Base-by-base conservation (phyloP, 2,329 filamentous ascomycete genomes). In the Aspergillus ruber region DNA sequence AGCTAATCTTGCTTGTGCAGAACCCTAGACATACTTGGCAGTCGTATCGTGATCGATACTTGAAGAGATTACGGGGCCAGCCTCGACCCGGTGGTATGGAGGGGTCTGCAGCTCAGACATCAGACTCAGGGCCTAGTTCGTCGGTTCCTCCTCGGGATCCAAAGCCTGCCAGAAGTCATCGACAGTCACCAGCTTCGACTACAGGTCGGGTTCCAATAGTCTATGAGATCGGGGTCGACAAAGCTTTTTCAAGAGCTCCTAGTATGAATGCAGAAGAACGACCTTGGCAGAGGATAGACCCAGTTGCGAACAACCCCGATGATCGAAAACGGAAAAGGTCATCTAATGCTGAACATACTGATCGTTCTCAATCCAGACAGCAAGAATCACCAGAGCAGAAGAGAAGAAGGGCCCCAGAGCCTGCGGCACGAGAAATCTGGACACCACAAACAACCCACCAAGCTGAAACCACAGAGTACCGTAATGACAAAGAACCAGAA, bases 1-100 rank as follows among this genome's bases (percentile, higher is more conserved):
- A 20, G n/a, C 41, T 43, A n/a, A 43, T 27, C 2, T 13, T 25
- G 10, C 12, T 42, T 43, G 39, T 6, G 15, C 49, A 74, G 72
- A 57, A 71, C 51, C 68, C 72, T 9, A 57, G 63, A 42, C 74
- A 77, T 56, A 68, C 74, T 2, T 76, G 56, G 54, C 74, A 77
- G 56, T 75, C 74, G 27, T 76, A 70, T 68, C 67, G 74, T 29
- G 65, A 73, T 56, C 68, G 73, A n/a, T 76, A 71, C 52, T 29
- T 74, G 12, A 75, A 69, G 50, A 56, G 51, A 18, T 52, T 75
- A 9, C 62, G 64, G 17, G 65, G 65, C 10, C 60, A 50, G 7
- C 60, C 62, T 32, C 65, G 66, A 2, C 70, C 70, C 15, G 68
- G 63, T 12, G 55, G 61, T 17, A 39, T 10, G 17, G 36, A 1